Base-by-base conservation (phyloP, 2,329 filamentous ascomycete genomes). In the Calonectria leucothoes region DNA sequence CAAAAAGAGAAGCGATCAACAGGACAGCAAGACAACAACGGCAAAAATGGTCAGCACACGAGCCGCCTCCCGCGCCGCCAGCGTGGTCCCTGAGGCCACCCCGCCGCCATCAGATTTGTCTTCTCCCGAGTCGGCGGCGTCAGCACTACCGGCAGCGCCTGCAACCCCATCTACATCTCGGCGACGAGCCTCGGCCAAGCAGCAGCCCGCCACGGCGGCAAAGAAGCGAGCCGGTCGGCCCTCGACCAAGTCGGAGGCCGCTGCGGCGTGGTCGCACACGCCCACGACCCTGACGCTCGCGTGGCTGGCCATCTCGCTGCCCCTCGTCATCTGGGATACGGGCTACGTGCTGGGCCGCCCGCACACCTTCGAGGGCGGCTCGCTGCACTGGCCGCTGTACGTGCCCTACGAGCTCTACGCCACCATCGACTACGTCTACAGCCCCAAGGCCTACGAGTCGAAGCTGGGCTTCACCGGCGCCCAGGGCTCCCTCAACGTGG, bases 331-430 rank as follows among this genome's bases (percentile, higher is more conserved):
- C 65, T 98, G 95, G 95, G 95, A 98, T 85, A 91, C 90, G 35
- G 87, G 88, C 71, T 98, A 98, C 86, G 91, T 98, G 48, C 87
- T 98, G 59, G 86, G 94, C 68, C 94, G 95, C 25, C 95, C 95
- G 35, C 91, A 93, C 83, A 94, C 92, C 71, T 97, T 98, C 94
- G 91, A 93, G 0, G 94, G 94, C 77, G 95, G 95, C 20, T 85
- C 84, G 59, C 86, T 93, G 66, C 94, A 97, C 86, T 87, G 85
- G 86, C 94, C 94, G 1, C 79, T 98, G 51, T 98, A 91, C 90
- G 86, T 85, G 35, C 95, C 94, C 0, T 98, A 98, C 85, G 91
- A 90, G 80, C 90, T 97, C 1, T 98, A 98, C 86, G 94, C 93
- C 71, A 86, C 88, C 65, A 88, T 98, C 77, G 95, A 98, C 84